These are phyloP conservation scores for Dendrobium catenatum DNA, from an alignment of 106 monocot species.

Conservation along the genomic window DNA sequence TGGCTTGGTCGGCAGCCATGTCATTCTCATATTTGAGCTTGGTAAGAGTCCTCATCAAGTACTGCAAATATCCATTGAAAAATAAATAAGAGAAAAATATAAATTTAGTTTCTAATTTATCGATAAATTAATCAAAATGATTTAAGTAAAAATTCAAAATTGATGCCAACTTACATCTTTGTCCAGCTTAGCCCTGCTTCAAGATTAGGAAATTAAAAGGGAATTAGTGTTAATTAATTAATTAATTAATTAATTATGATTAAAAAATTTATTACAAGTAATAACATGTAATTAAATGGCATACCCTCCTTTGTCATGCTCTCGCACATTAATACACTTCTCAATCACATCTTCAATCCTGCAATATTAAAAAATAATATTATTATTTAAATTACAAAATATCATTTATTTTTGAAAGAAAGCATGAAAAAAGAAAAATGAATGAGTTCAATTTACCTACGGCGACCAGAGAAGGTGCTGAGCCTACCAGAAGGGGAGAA, in stretches of 20 bases:
- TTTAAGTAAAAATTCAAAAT: not conserved
- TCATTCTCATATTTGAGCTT: slow-evolving; percentile 82
- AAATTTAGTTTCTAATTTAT: not conserved
- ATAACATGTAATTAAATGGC: not conserved
- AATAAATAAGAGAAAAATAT: not conserved
- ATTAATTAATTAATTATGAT: not conserved
- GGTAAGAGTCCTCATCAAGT: slow-evolving; percentile 44
- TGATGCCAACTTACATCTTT: slow-evolving; percentile 20
- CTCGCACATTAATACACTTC: slow-evolving; percentile 41
- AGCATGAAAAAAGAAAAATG: not conserved
- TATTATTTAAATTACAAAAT: not conserved
- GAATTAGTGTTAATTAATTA: not conserved
- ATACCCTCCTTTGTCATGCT: slow-evolving; percentile 54
- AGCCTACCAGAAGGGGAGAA: slow-evolving; percentile 82
- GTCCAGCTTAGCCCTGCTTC: slow-evolving; percentile 26
- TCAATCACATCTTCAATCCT: slow-evolving; percentile 63
- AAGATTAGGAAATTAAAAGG: slow-evolving; percentile 1
- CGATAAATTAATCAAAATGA: no score
- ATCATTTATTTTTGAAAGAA: not conserved
- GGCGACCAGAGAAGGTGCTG: slow-evolving; percentile 77
- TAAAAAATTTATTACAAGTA: not conserved
- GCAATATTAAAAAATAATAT: not conserved
- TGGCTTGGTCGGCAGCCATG: slow-evolving; percentile 38
- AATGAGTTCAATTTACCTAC: slow-evolving; percentile 25
- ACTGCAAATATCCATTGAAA: slow-evolving; percentile 13